phyloP scores from a whole-genome alignment of 441 rosid genomes.

The Brassica balearica region DNA sequence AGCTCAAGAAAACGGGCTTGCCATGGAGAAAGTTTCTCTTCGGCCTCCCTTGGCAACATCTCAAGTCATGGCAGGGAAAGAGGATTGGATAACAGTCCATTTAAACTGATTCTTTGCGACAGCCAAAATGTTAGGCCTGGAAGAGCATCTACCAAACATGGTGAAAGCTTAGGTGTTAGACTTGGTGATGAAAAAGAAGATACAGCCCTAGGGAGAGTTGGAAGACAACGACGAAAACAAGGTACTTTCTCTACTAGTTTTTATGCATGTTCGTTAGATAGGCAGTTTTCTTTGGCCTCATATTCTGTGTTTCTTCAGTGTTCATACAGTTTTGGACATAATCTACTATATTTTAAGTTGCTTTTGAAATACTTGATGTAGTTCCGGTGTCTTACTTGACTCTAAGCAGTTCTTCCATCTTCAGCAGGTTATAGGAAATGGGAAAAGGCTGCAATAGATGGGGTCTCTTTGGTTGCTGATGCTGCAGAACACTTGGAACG shows the following conservation, averaged over 20 bases:
- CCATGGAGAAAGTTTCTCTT: conserved; percentile 72
- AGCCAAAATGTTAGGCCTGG: conserved; percentile 82
- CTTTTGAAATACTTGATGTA: too few species aligned
- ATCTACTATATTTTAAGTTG: too few species aligned
- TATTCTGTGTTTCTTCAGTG: neutral
- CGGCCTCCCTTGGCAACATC: conserved; percentile 57
- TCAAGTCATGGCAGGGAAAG: conserved; percentile 72
- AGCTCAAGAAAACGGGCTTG: conserved; percentile 73
- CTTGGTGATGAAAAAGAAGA: conserved; percentile 70
- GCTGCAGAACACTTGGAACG: conserved; percentile 98
- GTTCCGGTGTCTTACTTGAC: conserved; percentile 8
- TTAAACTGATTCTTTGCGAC: conserved; percentile 77
- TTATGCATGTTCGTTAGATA: conserved; percentile 17
- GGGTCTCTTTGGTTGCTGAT: conserved; percentile 98
- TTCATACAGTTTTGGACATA: too few species aligned
- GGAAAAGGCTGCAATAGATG: conserved; percentile 99
- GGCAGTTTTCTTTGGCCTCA: conserved; percentile 6
- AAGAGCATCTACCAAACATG: conserved; percentile 71
- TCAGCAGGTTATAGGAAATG: conserved; percentile 86
- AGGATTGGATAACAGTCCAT: conserved; percentile 65
- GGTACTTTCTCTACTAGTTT: conserved; percentile 51
- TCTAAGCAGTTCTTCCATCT: conserved; percentile 50
- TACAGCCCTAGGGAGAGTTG: conserved; percentile 59
- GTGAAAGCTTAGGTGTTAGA: conserved; percentile 60
- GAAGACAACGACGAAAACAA: conserved; percentile 80